phyloP scores from a whole-genome alignment of 2,329 filamentous ascomycete genomes.

The Ascochyta fabae region DNA sequence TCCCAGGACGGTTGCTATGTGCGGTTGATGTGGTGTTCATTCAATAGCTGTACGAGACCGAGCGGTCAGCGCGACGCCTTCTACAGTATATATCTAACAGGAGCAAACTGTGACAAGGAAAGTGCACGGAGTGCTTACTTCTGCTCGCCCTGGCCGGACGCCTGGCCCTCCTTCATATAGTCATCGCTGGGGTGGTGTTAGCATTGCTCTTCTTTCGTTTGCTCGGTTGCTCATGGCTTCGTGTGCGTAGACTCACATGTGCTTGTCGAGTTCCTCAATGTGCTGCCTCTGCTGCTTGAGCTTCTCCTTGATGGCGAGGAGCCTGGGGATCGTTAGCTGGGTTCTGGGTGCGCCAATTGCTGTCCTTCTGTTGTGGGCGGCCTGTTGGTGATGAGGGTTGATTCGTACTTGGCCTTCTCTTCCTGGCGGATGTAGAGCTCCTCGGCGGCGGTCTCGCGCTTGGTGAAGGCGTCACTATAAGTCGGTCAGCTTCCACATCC shows the following conservation, averaged over 20 bases:
- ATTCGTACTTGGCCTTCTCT: constrained; percentile 79
- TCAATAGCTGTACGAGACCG: constrained; percentile 26
- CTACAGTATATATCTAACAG: constrained; percentile 22
- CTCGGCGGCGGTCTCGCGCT: constrained; percentile 87
- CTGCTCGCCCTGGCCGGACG: constrained; percentile 68
- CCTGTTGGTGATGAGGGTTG: background rate
- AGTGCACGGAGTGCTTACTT: constrained; percentile 33
- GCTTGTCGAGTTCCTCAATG: constrained; percentile 81
- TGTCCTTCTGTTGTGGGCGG: background rate
- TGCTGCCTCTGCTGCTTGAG: constrained; percentile 80
- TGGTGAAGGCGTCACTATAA: constrained; percentile 85
- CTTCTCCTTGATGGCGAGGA: constrained; percentile 72
- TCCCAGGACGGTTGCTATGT: no score
- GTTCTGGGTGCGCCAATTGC: background rate
- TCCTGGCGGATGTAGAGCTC: constrained; percentile 83
- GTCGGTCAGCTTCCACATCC: constrained; percentile 12
- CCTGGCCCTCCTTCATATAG: constrained; percentile 72
- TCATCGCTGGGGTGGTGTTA: constrained; percentile 67
- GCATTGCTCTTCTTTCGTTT: constrained; percentile 3
- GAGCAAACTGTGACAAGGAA: constrained; percentile 17
- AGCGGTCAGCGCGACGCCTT: constrained; percentile 25
- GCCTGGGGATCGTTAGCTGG: constrained; percentile 52
- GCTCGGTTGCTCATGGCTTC: background rate
- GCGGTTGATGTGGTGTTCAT: constrained; percentile 3
- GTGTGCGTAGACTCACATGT: constrained; percentile 70